Percentiles rank a stretch among this genome's conserved stretches.
phyloP scores from a whole-genome alignment of 306 rosid genomes.

The Abrus precatorius region DNA sequence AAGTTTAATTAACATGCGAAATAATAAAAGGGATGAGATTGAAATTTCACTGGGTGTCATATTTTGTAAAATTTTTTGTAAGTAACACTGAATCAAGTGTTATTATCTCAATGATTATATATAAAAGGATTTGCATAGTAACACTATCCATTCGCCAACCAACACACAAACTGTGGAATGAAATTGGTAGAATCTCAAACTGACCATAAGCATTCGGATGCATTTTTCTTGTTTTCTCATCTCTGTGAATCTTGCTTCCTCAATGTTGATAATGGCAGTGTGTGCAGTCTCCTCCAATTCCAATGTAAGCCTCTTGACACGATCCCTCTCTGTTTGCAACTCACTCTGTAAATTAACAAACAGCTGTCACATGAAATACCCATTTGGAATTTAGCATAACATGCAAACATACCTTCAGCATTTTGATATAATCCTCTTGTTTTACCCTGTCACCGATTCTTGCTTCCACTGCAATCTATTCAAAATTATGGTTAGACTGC shows the following conservation, averaged over 20 bases:
- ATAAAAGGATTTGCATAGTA: no score
- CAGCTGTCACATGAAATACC: background rate
- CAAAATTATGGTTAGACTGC: background rate
- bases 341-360: background rate
- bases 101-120: no score
- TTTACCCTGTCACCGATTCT: background rate
- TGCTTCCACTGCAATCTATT: background rate
- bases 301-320: background rate
- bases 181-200: background rate
- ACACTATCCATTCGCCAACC: no score
- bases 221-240: constrained; percentile 1
- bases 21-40: background rate
- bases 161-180: no score
- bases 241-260: background rate
- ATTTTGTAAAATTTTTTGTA: no score
- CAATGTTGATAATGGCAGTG: background rate
- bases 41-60: no score
- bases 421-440: background rate
- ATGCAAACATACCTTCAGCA: background rate
- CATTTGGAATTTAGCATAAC: background rate
- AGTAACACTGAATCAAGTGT: no score
- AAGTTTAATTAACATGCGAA: background rate
- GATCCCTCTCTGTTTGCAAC: background rate
- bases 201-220: background rate
- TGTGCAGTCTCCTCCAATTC: background rate